Evolutionary conservation across 202 grass and related monocot genomes (phyloP).

Genomic region (Musa balbisiana): DNA sequence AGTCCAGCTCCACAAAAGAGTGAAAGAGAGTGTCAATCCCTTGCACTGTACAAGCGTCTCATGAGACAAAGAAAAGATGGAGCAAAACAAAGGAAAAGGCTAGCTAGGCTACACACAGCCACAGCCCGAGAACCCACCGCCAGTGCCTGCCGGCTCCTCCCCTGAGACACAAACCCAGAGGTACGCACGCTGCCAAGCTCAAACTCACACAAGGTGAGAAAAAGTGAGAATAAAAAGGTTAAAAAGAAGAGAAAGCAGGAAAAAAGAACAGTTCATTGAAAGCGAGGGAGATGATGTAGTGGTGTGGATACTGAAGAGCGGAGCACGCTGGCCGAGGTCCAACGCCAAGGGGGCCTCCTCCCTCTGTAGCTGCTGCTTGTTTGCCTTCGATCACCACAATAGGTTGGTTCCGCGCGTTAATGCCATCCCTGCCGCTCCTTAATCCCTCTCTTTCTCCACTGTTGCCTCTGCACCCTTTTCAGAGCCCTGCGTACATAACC

Average conservation of each 20-base stretch:
- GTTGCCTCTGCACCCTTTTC: neutral
- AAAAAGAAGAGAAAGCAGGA: neutral
- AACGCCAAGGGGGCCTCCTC: neutral
- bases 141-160: neutral
- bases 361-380: neutral
- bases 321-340: slow-evolving; percentile 13
- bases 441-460: neutral
- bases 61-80: slow-evolving; percentile 14
- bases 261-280: neutral
- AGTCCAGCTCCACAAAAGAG: neutral
- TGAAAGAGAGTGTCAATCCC: neutral
- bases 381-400: neutral
- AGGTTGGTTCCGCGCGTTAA: neutral
- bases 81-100: slow-evolving; percentile 16
- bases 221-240: slow-evolving; percentile 7
- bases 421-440: neutral
- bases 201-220: neutral
- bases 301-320: neutral
- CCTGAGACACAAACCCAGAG: neutral
- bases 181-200: neutral
- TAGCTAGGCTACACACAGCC: neutral
- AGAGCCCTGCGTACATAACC: neutral
- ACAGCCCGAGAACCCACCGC: neutral
- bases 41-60: neutral
- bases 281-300: neutral